These are phyloP conservation scores for Xylariaceae sp. DNA, from an alignment of 2,329 filamentous ascomycete species.

Conservation along the genomic window DNA sequence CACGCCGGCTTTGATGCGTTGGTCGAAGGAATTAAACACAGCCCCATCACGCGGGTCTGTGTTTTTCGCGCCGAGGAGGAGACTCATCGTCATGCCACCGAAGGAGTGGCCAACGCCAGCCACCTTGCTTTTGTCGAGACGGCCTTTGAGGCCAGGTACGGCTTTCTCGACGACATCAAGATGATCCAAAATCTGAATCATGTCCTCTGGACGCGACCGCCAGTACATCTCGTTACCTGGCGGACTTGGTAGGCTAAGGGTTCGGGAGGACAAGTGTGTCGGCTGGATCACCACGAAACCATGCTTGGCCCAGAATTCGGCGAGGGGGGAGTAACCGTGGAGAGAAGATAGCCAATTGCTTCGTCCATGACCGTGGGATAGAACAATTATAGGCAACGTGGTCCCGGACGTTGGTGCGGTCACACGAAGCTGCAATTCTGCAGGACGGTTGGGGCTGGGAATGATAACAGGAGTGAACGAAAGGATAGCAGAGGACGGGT, in stretches of 20 bases:
- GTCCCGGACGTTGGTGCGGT: slow-evolving; percentile 42
- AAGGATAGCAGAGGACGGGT: slow-evolving; percentile 40
- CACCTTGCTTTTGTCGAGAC: slow-evolving; percentile 44
- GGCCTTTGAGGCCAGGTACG: slow-evolving; percentile 43
- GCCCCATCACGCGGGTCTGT: slow-evolving; percentile 41
- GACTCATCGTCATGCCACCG: slow-evolving; percentile 43
- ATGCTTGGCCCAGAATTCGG: slow-evolving; percentile 50
- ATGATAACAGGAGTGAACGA: slow-evolving; percentile 43
- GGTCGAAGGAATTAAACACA: slow-evolving; percentile 33
- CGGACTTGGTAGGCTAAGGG: slow-evolving; percentile 34
- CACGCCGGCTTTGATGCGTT: slow-evolving; percentile 48
- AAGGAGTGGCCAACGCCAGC: slow-evolving; percentile 50
- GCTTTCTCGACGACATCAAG: slow-evolving; percentile 46
- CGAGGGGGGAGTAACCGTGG: slow-evolving; percentile 50
- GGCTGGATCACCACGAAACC: slow-evolving; percentile 53
- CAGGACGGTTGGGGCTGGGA: slow-evolving; percentile 34
- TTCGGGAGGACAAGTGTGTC: slow-evolving; percentile 48
- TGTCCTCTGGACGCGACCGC: slow-evolving; percentile 45
- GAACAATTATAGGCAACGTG: slow-evolving; percentile 48
- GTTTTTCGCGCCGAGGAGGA: slow-evolving; percentile 47
- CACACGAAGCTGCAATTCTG: slow-evolving; percentile 46
- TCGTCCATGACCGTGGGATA: slow-evolving; percentile 49
- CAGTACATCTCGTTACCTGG: slow-evolving; percentile 41
- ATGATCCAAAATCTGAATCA: slow-evolving; percentile 46
- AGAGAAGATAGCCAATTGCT: slow-evolving; percentile 50